A percentile compares a stretch with the other conserved stretches of the same genome.
Conservation (phyloP, 495 filamentous ascomycete species). For the Aspergillus kassunensis region DNA sequence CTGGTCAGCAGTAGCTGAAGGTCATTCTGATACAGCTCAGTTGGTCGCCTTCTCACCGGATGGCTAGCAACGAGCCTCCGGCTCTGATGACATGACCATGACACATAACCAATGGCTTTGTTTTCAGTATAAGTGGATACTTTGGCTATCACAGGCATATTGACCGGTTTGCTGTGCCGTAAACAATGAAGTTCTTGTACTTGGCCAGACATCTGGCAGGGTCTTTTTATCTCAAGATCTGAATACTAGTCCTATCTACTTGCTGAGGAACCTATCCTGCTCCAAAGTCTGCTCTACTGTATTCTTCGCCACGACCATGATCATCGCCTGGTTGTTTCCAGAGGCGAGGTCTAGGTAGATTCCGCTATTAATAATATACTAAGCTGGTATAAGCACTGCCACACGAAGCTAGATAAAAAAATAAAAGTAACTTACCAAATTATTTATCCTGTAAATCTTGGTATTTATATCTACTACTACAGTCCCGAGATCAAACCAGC, state of each 20-base stretch:
- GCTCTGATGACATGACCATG: too few species aligned
- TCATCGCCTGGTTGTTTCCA: conserved; percentile 33
- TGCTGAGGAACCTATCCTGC: neutral
- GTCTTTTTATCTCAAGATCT: too few species aligned
- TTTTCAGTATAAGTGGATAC: too few species aligned
- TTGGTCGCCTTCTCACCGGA: too few species aligned
- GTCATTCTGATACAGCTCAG: too few species aligned
- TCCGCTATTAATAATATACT: conserved; percentile 24
- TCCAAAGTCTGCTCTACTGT: conserved; percentile 27
- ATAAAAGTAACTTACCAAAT: conserved; percentile 37
- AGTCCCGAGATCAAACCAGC: conserved; percentile 52
- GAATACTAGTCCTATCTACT: neutral
- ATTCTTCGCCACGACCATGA: conserved; percentile 35
- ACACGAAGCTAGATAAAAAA: neutral
- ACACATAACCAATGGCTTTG: too few species aligned
- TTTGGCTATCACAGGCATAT: too few species aligned
- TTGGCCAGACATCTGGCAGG: too few species aligned
- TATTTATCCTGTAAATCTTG: conserved; percentile 68
- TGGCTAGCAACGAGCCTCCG: too few species aligned
- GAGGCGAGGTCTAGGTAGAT: conserved; percentile 35
- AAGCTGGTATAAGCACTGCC: neutral
- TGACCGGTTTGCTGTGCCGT: too few species aligned
- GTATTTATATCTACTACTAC: conserved; percentile 67
- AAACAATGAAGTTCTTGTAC: too few species aligned
- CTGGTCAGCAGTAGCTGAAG: too few species aligned